phyloP scores from a whole-genome alignment of 1,284 basidiomycete species.

The Pholiota adiposa region DNA sequence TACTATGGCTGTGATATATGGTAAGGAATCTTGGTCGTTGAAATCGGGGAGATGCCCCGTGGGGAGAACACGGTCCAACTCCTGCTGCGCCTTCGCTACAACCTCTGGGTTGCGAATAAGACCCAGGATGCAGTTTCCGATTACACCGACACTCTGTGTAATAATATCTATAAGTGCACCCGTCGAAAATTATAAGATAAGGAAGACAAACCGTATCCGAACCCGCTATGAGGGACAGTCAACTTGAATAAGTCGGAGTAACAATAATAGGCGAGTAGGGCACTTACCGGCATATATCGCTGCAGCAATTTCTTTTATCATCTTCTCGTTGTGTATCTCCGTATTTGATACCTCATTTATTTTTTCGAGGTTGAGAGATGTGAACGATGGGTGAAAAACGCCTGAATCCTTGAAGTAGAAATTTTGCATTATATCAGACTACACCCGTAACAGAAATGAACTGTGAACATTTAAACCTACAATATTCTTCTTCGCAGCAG shows the following conservation, averaged over 20 bases:
- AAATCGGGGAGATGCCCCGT: slow-evolving; percentile 40
- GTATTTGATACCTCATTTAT: slow-evolving; percentile 14
- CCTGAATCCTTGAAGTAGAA: slow-evolving; percentile 8
- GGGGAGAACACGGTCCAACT: slow-evolving; percentile 44
- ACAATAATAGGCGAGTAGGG: neutral
- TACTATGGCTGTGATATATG: slow-evolving; percentile 44
- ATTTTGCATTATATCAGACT: no score
- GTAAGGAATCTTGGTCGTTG: slow-evolving; percentile 37
- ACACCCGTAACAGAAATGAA: neutral
- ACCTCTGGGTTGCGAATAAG: slow-evolving; percentile 39
- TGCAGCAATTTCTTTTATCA: slow-evolving; percentile 17
- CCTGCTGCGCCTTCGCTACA: slow-evolving; percentile 40
- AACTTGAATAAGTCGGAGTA: no score
- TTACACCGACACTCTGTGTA: slow-evolving; percentile 31
- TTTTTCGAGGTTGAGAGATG: slow-evolving; percentile 16
- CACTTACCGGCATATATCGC: neutral
- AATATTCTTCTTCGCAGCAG: slow-evolving; percentile 22
- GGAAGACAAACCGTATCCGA: neutral
- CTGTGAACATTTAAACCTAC: slow-evolving; percentile 5
- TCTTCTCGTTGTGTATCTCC: slow-evolving; percentile 19
- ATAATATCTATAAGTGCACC: neutral
- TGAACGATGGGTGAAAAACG: slow-evolving; percentile 15
- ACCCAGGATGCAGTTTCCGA: slow-evolving; percentile 29
- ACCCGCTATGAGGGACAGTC: neutral
- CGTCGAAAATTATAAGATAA: neutral